Conservation (phyloP, 495 filamentous ascomycete species). For the Hypomontagnella monticulosa region DNA sequence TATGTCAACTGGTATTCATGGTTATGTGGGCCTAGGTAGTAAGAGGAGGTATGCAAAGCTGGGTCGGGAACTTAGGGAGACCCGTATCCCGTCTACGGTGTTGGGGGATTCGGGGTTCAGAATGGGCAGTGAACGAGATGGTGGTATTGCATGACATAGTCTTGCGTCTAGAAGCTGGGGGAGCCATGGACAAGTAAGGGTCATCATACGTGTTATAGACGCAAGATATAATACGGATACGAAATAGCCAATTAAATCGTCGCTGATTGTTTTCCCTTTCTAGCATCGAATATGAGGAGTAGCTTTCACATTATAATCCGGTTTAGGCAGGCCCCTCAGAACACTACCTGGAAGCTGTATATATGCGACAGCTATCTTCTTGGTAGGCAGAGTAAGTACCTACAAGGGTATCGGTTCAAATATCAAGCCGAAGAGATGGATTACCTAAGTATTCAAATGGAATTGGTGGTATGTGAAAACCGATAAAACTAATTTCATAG, state of each 20-base stretch:
- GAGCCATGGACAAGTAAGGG: no score
- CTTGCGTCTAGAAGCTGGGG: not conserved
- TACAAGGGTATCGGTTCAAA: constrained; percentile 13
- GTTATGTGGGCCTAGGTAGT: no score
- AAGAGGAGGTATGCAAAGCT: no score
- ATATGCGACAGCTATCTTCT: not conserved
- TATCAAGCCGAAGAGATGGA: constrained; percentile 9
- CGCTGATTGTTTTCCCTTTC: not conserved
- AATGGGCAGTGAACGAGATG: not conserved
- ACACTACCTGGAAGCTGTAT: not conserved
- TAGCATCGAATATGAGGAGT: not conserved
- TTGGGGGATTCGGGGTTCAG: no score
- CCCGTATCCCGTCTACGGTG: no score
- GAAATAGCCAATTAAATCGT: constrained; percentile 21
- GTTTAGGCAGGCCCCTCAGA: constrained; percentile 10
- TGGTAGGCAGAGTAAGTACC: not conserved
- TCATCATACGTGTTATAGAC: not conserved
- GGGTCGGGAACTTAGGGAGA: no score
- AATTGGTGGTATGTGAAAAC: constrained; percentile 5
- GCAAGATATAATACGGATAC: constrained; percentile 31
- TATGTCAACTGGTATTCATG: no score
- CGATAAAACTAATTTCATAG: not conserved
- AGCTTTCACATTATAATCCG: not conserved
- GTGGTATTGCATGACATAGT: constrained; percentile 11
- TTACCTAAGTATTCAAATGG: constrained; percentile 11